Evolutionary conservation across 2,329 filamentous ascomycete species (phyloP).

Genomic region (Trichoderma sp.): DNA sequence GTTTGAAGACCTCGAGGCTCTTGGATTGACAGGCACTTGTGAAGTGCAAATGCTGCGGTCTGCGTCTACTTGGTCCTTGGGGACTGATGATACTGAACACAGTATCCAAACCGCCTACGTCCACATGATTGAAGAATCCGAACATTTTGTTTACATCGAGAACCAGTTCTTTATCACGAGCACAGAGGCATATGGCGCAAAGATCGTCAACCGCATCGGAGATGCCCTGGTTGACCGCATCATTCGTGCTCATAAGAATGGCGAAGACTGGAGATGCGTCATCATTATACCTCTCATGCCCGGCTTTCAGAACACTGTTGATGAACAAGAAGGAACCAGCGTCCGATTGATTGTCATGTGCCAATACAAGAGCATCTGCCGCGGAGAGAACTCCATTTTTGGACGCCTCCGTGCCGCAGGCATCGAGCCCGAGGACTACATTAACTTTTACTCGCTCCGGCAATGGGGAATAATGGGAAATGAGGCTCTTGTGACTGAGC

Average conservation of each 20-base stretch:
- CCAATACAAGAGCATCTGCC: slow-evolving; percentile 93
- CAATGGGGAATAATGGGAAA: slow-evolving; percentile 90
- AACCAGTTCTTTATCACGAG: slow-evolving; percentile 98
- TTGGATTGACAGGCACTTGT: slow-evolving; percentile 89
- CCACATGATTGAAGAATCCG: slow-evolving; percentile 89
- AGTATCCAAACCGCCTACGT: slow-evolving; percentile 96
- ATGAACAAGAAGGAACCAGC: slow-evolving; percentile 89
- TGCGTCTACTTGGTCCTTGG: slow-evolving; percentile 86
- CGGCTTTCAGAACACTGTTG: slow-evolving; percentile 97
- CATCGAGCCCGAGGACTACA: slow-evolving; percentile 92
- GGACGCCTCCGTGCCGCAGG: slow-evolving; percentile 73
- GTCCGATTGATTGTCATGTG: slow-evolving; percentile 95
- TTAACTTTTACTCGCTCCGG: slow-evolving; percentile 88
- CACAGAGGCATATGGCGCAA: slow-evolving; percentile 80
- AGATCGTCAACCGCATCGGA: slow-evolving; percentile 88
- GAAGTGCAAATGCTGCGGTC: slow-evolving; percentile 95
- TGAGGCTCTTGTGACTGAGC: slow-evolving; percentile 84
- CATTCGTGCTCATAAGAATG: slow-evolving; percentile 75
- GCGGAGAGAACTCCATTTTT: slow-evolving; percentile 89
- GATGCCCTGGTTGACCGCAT: slow-evolving; percentile 93
- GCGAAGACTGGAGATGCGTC: slow-evolving; percentile 85
- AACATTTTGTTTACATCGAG: slow-evolving; percentile 98
- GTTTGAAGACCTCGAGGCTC: slow-evolving; percentile 75
- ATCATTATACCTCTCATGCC: slow-evolving; percentile 94
- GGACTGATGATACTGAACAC: slow-evolving; percentile 81